These are phyloP conservation scores for Geopyxis carbonaria DNA, from an alignment of 495 filamentous ascomycete genomes.

Conservation along the genomic window DNA sequence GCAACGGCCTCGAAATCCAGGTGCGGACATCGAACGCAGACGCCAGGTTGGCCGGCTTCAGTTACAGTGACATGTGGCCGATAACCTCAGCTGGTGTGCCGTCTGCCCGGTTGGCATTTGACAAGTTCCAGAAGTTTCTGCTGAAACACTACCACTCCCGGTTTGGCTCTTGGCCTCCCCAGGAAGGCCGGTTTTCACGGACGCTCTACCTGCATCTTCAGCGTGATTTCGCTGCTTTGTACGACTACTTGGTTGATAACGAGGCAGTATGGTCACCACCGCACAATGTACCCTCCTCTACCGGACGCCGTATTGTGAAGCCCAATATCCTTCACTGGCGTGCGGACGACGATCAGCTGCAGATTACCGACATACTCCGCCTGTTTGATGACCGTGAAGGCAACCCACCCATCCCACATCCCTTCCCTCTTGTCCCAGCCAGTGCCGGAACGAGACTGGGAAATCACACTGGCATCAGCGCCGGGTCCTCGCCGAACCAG, in stretches of 20 bases:
- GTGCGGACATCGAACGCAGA: slow-evolving; percentile 45
- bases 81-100: slow-evolving; percentile 19
- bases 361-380: slow-evolving; percentile 50
- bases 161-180: slow-evolving; percentile 42
- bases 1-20: slow-evolving; percentile 44
- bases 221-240: slow-evolving; percentile 49
- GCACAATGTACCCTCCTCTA: neutral
- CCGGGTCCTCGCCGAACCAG: slow-evolving; percentile 22
- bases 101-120: slow-evolving; percentile 34
- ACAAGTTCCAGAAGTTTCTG: slow-evolving; percentile 40
- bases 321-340: slow-evolving; percentile 36
- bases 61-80: slow-evolving; percentile 49
- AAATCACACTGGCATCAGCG: slow-evolving; percentile 13
- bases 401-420: slow-evolving; percentile 50
- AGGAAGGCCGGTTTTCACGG: slow-evolving; percentile 41
- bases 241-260: slow-evolving; percentile 56
- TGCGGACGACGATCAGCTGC: slow-evolving; percentile 42
- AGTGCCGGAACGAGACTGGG: slow-evolving; percentile 29
- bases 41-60: slow-evolving; percentile 39
- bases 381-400: slow-evolving; percentile 46
- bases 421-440: slow-evolving; percentile 47
- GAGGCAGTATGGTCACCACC: slow-evolving; percentile 39
- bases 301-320: slow-evolving; percentile 41
- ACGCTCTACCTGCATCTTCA: slow-evolving; percentile 40
- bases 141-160: slow-evolving; percentile 35